Base-by-base conservation (phyloP, 1,284 basidiomycete species). In the Rhodotorula sp. region DNA sequence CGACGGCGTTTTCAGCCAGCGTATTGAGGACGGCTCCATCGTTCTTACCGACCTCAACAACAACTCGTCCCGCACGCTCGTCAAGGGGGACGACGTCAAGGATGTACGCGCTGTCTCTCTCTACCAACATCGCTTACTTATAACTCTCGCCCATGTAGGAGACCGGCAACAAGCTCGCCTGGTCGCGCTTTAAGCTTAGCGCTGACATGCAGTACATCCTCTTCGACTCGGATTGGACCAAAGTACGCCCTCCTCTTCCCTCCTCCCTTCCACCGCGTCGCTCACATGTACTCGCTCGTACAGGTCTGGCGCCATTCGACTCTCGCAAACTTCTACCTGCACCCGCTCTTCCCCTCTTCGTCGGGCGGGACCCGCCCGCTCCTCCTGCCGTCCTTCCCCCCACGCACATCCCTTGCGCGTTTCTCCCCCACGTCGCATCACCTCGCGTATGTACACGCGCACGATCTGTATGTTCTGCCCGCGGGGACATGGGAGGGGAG, bases 261-360 rank as follows among this genome's bases (percentile, higher is more conserved):
- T 1, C 12, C 21, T 39, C 27, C 13, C 36, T 19, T 22, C 17
- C 10, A n/a, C n/a, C n/a, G n/a, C n/a, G n/a, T 19, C 15, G 25
- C n/a, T 5, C 34, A n/a, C 44, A 25, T n/a, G 9, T 19, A 3
- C 19, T 29, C 15, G 6, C 7, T 7, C 2, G 39, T 32, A 21
- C 74, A 92, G 88, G 92, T 95, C 88, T 99, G 95, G 94, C 87
- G 96, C 50, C 87, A 91, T 81, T 97, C 94, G 15, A 89, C 87
- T 65, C 90, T 90, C 79, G 89, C 89, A 34, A 95, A 95, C 81
- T 94, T 93, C 79, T 97, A 91, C 82, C 85, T 98, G 32, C 91
- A 87, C 79, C 90, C 84, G 82, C 87, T 85, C 81, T 8, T 41
- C 37, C 46, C 62, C 9, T 89, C 75, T 80, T n/a, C 50, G n/a